phyloP scores from a whole-genome alignment of 106 monocot species.

The Chionographis japonica region DNA sequence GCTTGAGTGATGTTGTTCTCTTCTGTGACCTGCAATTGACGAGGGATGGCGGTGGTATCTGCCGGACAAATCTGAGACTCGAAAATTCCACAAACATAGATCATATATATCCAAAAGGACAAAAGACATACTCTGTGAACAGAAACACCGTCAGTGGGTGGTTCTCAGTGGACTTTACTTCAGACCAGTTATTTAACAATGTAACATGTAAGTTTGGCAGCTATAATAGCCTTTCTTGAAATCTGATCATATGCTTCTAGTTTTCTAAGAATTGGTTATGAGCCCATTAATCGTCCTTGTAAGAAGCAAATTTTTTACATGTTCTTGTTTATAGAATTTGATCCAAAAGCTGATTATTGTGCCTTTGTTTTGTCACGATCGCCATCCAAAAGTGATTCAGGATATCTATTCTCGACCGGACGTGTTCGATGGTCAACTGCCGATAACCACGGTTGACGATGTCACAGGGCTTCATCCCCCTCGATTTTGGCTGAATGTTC shows the following conservation, averaged over 20 bases:
- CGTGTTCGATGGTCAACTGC: slow-evolving; percentile 50
- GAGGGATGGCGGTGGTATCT: slow-evolving; percentile 38
- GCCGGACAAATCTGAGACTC: slow-evolving; percentile 29
- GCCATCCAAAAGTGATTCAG: slow-evolving; percentile 49
- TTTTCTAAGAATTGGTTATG: too few species aligned
- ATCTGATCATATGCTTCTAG: too few species aligned
- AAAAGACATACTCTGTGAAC: slow-evolving; percentile 35
- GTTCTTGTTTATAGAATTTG: background rate
- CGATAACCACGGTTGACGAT: slow-evolving; percentile 54
- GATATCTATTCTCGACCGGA: slow-evolving; percentile 68
- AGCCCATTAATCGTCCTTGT: too few species aligned
- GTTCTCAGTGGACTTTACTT: slow-evolving; percentile 41
- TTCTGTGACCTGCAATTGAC: slow-evolving; percentile 50
- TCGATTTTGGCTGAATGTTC: slow-evolving; percentile 80
- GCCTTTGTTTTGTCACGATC: background rate
- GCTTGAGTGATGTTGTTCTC: slow-evolving; percentile 22
- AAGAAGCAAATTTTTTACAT: too few species aligned
- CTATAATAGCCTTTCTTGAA: background rate
- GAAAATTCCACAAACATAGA: slow-evolving; percentile 44
- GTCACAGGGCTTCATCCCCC: slow-evolving; percentile 40
- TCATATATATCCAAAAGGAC: slow-evolving; percentile 20
- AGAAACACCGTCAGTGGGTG: slow-evolving; percentile 23
- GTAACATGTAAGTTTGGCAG: too few species aligned
- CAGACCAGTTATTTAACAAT: slow-evolving; percentile 23
- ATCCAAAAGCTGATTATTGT: background rate